Base-by-base conservation (phyloP, 345 rosid species). In the Salix udensis region DNA sequence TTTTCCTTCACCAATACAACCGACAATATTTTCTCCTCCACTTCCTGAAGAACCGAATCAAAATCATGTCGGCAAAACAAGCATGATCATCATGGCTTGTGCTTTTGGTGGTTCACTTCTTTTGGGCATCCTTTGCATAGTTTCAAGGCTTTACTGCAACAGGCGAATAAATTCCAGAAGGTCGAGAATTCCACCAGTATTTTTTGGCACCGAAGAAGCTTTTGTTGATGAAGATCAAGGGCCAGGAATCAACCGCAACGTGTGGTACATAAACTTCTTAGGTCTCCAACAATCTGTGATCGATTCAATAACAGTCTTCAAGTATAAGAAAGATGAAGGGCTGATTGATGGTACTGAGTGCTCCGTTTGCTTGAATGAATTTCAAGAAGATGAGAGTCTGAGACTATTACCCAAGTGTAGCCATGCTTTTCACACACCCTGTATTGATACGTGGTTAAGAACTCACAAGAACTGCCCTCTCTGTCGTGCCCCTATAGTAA, bases 401-500 rank as follows among this genome's bases (percentile, higher is more conserved):
- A 82, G 95, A 79, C 77, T 94, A 53, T 84, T 94, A 77, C 94
- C 95, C 0, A 94, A 91, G 82, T 92, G 98, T 74, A 88, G 86
- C 62, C 98, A 92, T 76, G 95, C 92, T 21, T 94, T 94, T 80
- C 98, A 94, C 82, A 34, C 87, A 28, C 79, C 83, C 16, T 94
- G 98, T 74, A 89, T 94, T 11, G 98, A 92, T 74, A 86, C 93
- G 36, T 92, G 98, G 98, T 77, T 94, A 69, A 82, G 83, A 61
- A 86, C 97, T 7, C 97, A 94, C 79, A 88, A 79, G 84, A 94
- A 87, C 72, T 94, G 98, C 26, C 97, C 98, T 42, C 18, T 92
- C 36, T 94, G 97, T 30, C 97, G 98, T 0, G 90, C 95, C 48
- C 89, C 97, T 15, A 36, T 90, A 40, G 78, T 88, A 4, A 50